Percentiles rank a stretch among this genome's conserved stretches.
phyloP scores from a whole-genome alignment of 805 yeast genomes.

The Hanseniaspora thailandica region DNA sequence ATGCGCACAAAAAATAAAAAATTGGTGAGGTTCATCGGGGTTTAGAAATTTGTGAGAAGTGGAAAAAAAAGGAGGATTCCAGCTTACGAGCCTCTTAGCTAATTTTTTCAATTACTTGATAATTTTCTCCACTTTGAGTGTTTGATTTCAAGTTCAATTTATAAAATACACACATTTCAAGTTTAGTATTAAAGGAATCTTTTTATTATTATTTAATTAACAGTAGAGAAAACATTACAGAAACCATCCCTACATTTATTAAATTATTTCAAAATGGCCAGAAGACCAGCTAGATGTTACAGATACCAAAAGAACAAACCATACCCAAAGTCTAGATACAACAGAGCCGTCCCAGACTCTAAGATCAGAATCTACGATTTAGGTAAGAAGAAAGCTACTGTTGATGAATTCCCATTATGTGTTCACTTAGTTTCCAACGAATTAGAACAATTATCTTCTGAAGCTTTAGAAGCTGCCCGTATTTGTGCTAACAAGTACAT shows the following conservation, averaged over 20 bases:
- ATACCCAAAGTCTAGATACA: constrained; percentile 99
- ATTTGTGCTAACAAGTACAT: constrained; percentile 99
- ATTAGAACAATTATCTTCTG: constrained; percentile 97
- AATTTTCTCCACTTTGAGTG: too few relatives aligned
- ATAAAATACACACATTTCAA: too few relatives aligned
- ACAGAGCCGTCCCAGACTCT: constrained; percentile 99
- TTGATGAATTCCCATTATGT: constrained; percentile 99
- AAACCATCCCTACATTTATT: constrained; percentile 9
- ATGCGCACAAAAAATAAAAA: not conserved
- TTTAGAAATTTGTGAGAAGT: not conserved
- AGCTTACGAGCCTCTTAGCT: too few relatives aligned
- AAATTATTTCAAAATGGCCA: constrained; percentile 72
- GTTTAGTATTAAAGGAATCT: too few relatives aligned
- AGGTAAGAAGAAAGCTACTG: constrained; percentile 99
- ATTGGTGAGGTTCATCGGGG: not conserved
- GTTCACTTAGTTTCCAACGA: constrained; percentile 98
- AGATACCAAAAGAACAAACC: constrained; percentile 99
- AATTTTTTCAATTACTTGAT: too few relatives aligned
- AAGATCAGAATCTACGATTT: constrained; percentile 98
- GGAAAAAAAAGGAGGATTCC: too few relatives aligned
- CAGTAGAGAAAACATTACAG: not conserved
- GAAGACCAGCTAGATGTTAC: constrained; percentile 99
- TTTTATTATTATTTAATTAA: too few relatives aligned
- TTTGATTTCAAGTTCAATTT: too few relatives aligned
- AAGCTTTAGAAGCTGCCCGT: constrained; percentile 99